Evolutionary conservation across 371 early-diverging fungal species (phyloP).

Genomic region (Mucor saturninus): DNA sequence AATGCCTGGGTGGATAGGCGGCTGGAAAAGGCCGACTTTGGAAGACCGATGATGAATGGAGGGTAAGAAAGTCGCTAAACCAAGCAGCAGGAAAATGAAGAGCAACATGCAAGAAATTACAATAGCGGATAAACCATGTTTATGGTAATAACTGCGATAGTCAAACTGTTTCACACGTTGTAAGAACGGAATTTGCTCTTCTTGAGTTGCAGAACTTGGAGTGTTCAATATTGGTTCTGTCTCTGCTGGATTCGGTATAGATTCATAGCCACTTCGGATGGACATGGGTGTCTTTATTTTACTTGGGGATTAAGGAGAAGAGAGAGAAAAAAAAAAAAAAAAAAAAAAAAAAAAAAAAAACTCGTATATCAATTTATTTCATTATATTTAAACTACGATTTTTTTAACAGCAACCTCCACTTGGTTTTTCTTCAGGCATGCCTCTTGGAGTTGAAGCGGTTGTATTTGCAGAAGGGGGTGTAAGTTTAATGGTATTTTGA

Average conservation of each 20-base stretch:
- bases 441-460: neutral
- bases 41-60: neutral
- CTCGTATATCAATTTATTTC: neutral
- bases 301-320: neutral
- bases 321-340: neutral
- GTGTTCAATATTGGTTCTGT: neutral
- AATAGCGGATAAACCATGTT: constrained; percentile 1
- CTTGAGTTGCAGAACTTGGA: neutral
- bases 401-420: neutral
- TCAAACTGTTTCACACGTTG: neutral
- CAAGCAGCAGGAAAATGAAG: constrained; percentile 6
- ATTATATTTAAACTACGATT: neutral
- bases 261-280: neutral
- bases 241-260: neutral
- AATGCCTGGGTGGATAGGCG: constrained; percentile 20
- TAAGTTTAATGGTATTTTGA: constrained; percentile 41
- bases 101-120: neutral
- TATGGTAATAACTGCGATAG: neutral
- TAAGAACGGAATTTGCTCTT: neutral
- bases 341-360: constrained; percentile 3
- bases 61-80: constrained; percentile 9
- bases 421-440: neutral
- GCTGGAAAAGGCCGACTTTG: neutral
- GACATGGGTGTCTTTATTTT: neutral
- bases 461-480: constrained; percentile 29